A percentile compares a stretch with the other conserved stretches of the same genome.
These are phyloP conservation scores for Discostella stelligera DNA, from an alignment of 352 stramenopile genomes.

Conservation along the genomic window DNA sequence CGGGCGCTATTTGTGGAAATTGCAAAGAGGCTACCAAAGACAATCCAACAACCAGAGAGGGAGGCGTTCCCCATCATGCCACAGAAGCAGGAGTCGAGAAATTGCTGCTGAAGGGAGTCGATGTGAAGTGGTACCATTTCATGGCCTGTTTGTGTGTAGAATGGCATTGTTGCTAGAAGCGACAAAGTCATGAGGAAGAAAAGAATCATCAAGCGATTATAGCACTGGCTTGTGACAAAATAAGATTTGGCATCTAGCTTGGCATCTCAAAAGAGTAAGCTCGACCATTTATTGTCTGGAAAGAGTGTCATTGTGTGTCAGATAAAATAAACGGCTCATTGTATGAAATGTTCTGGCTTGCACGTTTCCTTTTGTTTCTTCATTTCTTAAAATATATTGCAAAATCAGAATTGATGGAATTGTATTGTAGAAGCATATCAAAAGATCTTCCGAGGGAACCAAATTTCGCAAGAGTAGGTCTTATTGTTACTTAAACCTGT, in stretches of 20 bases:
- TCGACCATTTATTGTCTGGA: background rate
- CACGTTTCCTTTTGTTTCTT: too few relatives aligned
- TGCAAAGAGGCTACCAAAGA: constrained; percentile 84
- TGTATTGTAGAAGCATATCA: too few relatives aligned
- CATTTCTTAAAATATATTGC: too few relatives aligned
- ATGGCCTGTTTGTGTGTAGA: background rate
- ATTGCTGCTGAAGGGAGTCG: constrained; percentile 62
- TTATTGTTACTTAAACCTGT: too few relatives aligned
- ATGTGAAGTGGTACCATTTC: background rate
- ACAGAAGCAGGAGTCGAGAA: constrained; percentile 66
- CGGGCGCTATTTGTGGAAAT: constrained; percentile 99
- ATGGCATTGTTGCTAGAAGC: background rate
- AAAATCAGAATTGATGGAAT: too few relatives aligned
- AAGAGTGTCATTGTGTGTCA: background rate
- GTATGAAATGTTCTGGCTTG: too few relatives aligned
- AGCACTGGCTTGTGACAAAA: too few relatives aligned
- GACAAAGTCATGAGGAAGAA: too few relatives aligned
- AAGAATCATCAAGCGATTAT: too few relatives aligned
- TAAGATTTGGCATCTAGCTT: background rate
- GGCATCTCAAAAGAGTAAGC: background rate
- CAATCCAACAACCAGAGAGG: constrained; percentile 73
- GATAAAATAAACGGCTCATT: background rate
- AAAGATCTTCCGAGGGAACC: too few relatives aligned
- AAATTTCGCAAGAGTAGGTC: too few relatives aligned
- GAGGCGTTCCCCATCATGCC: constrained; percentile 83